Conservation (phyloP, 1,284 basidiomycete species). For the Marasmius tenuissimus region DNA sequence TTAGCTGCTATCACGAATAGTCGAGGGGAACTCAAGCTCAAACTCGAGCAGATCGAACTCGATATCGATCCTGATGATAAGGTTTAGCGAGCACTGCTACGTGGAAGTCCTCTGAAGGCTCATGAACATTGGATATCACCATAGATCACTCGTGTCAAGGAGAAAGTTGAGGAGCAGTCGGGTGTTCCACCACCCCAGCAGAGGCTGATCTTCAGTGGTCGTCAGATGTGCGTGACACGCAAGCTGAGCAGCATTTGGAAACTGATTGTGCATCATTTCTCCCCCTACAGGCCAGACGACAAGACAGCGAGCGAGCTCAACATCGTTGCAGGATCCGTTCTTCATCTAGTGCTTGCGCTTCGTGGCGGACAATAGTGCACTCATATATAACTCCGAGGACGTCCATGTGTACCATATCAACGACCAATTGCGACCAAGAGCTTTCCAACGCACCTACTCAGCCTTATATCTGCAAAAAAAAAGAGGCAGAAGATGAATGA, state of each 20-base stretch:
- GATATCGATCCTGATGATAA: slow-evolving; percentile 93
- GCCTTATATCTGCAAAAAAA: too few species aligned
- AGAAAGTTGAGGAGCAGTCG: slow-evolving; percentile 98
- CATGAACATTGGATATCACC: slow-evolving; percentile 8
- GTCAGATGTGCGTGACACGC: slow-evolving; percentile 81
- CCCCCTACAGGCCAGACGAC: slow-evolving; percentile 70
- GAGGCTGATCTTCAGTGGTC: slow-evolving; percentile 90
- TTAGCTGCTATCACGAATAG: slow-evolving; percentile 31
- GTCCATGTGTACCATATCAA: neutral
- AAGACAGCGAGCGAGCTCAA: slow-evolving; percentile 86
- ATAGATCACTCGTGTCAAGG: slow-evolving; percentile 94
- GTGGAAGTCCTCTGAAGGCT: neutral
- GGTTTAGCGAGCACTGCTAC: slow-evolving; percentile 44
- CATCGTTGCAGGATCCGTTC: slow-evolving; percentile 79
- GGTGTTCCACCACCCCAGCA: slow-evolving; percentile 98
- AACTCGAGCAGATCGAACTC: slow-evolving; percentile 77
- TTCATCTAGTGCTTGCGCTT: slow-evolving; percentile 91
- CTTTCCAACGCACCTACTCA: neutral
- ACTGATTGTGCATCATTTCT: neutral
- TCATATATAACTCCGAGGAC: neutral
- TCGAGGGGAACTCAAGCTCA: slow-evolving; percentile 1
- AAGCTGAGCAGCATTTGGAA: slow-evolving; percentile 5
- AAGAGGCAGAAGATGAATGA: too few species aligned
- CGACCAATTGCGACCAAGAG: neutral
- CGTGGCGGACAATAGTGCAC: slow-evolving; percentile 66